Base-by-base conservation (phyloP, 2,329 filamentous ascomycete species). In the Aspergillus ochraceoroseus region DNA sequence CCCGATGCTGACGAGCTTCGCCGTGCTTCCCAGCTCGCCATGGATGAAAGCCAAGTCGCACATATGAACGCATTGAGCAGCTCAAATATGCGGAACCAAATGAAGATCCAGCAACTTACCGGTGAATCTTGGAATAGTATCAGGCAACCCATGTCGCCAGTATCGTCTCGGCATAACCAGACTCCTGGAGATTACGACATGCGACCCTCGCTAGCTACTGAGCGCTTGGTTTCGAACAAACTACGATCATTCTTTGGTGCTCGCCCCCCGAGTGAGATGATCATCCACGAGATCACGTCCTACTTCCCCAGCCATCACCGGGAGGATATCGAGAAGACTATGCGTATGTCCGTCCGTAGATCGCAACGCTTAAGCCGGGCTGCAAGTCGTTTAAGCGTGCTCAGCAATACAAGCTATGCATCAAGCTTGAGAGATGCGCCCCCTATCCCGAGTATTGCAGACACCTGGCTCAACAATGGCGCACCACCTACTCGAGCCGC, bases 281-380 rank as follows among this genome's bases (percentile, higher is more conserved):
- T 98, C 59, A 90, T 90, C 17, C 94, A 92, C 14, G 92, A 98
- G 61, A 72, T 98, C 44, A 92, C 87, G 1, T 94, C 89, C 0
- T 98, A 96, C 71, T 98, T 98, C 74, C 92, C 92, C 0, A 88
- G 94, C 57, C 90, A 96, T 56, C 82, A 89, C 34, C 82, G 87
- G 41, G 89, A 95, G 61, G 87, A 94, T 54, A 95, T 98, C 60
- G 92, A 96, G 64, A 85, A 88, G 54, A 96, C 92, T 0, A 89
- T 95, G 48, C 85, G 92, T 33, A 79, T 95, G 66, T 95, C 90
- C 0, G 84, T 95, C 64, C 80, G 90, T 53, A 79, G 92, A 53
- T 96, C 90, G 27, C 87, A 86, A 38, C 84, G 92, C 38, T 74
- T 96, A 49, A 96, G 90, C 70, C 86, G 87, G 62, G 87, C 94